Base-by-base conservation (phyloP, 2,329 filamentous ascomycete genomes). In the Basipetospora chlamydospora region DNA sequence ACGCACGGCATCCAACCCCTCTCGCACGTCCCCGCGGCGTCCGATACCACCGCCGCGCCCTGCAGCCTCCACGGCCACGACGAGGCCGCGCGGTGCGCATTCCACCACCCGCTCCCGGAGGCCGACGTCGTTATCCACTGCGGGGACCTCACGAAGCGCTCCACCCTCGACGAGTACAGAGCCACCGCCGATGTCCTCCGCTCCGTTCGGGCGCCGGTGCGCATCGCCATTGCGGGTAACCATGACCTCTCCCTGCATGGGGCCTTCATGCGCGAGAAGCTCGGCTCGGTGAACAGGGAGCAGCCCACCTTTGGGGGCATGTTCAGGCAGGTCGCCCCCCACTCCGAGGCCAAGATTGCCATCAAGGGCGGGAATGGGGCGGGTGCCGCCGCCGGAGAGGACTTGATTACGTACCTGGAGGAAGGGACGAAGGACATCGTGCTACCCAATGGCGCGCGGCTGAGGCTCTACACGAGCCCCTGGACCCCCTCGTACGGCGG, bases 141-240 rank as follows among this genome's bases (percentile, higher is more conserved):
- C 37, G 64, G 66, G 8, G 64, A 70, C 30, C 51, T 70, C 3
- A 68, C 64, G 0, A 43, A 58, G 1, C 47, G 54, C 16, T 67
- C 64, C 1, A 63, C 55, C 18, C 33, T 67, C 0, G 34, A 50
- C 0, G 61, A 66, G 30, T 62, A 59, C 29, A 46, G 42, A 16
- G 41, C 45, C 3, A 50, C 60, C 0, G 46, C 70, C 4, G 38
- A 50, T 2, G 45, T 63, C 0, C 50, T 71, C 0, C 43, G 52
- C 7, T 35, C 34, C 0, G 47, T 69, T 12, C 39, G 60, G 1
- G 63, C 64, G 0, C 56, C 60, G 0, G 47, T 67, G 3, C 70
- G 70, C 38, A 44, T 70, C 1, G 50, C 60, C 6, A 68, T 72
- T 29, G 55, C 66, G 2, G 66, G 67, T 1, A 70, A 70, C 35